Conservation (phyloP, 257 asterid species). For the Fraxinus quadrangulata region DNA sequence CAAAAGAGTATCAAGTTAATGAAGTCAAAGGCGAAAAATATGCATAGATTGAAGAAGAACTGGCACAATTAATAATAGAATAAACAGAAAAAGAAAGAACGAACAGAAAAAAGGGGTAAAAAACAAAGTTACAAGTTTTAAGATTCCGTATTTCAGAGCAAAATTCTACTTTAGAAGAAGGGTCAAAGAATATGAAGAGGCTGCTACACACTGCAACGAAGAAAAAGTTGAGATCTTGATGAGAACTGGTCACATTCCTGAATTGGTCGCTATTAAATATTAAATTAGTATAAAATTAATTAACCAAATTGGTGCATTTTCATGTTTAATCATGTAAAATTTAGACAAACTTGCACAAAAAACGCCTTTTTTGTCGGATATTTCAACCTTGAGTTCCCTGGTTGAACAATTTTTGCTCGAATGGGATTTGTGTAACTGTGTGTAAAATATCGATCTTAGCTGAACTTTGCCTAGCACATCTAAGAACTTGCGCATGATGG, state of each 20-base stretch:
- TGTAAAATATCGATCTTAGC: too few species aligned
- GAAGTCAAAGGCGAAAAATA: slow-evolving; percentile 31
- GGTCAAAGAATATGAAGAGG: slow-evolving; percentile 31
- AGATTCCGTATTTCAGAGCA: slow-evolving; percentile 15
- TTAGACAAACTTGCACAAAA: slow-evolving; percentile 21
- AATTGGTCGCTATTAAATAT: slow-evolving; percentile 24
- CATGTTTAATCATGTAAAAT: slow-evolving; percentile 3
- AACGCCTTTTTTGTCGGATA: slow-evolving; percentile 33
- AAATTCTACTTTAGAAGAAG: slow-evolving; percentile 13
- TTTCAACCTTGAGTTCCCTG: not conserved
- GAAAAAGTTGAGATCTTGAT: slow-evolving; percentile 50
- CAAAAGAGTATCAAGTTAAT: slow-evolving; percentile 26
- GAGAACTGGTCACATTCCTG: slow-evolving; percentile 34
- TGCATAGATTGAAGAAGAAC: slow-evolving; percentile 23
- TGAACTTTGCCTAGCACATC: too few species aligned
- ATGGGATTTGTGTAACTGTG: slow-evolving; percentile 9
- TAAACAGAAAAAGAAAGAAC: slow-evolving; percentile 4
- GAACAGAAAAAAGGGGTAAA: slow-evolving; percentile 21
- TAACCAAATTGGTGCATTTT: slow-evolving; percentile 18
- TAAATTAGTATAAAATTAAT: slow-evolving; percentile 23
- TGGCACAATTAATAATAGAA: not conserved
- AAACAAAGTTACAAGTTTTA: slow-evolving; percentile 18
- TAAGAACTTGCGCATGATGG: not conserved
- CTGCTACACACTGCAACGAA: slow-evolving; percentile 12
- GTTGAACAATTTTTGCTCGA: not conserved